phyloP scores from a whole-genome alignment of 768 basidiomycete genomes.

The Roridomyces roridus region DNA sequence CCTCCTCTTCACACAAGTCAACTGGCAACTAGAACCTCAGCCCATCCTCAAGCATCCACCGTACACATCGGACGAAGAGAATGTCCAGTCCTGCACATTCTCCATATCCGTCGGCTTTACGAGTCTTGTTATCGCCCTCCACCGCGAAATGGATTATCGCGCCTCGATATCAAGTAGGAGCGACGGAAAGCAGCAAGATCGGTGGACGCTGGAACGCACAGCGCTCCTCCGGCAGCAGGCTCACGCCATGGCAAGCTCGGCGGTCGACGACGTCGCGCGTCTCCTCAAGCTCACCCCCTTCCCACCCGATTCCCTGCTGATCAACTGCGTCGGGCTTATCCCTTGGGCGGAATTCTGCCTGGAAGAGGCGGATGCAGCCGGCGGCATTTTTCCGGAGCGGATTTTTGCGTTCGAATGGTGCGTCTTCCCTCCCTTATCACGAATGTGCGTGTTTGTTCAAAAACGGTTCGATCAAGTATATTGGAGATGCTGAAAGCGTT shows the following conservation, averaged over 20 bases:
- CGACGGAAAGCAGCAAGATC: background rate
- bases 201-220: constrained; percentile 1
- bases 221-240: constrained; percentile 1
- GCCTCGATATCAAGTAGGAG: background rate
- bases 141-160: constrained; percentile 17
- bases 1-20: background rate
- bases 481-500: constrained; percentile 2
- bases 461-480: background rate
- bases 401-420: background rate
- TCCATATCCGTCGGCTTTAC: constrained; percentile 2
- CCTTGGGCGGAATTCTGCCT: constrained; percentile 8
- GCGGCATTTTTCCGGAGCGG: background rate
- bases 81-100: constrained; percentile 1
- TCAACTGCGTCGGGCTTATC: background rate
- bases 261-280: constrained; percentile 1
- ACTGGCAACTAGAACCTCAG: background rate
- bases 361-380: constrained; percentile 3
- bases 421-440: background rate
- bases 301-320: background rate
- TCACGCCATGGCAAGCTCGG: background rate
- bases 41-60: background rate
- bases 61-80: background rate
- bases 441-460: too few species aligned
- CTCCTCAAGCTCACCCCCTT: background rate
- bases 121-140: background rate